Base-by-base conservation (phyloP, 2,329 filamentous ascomycete species). In the Fusarium guadeloupense region DNA sequence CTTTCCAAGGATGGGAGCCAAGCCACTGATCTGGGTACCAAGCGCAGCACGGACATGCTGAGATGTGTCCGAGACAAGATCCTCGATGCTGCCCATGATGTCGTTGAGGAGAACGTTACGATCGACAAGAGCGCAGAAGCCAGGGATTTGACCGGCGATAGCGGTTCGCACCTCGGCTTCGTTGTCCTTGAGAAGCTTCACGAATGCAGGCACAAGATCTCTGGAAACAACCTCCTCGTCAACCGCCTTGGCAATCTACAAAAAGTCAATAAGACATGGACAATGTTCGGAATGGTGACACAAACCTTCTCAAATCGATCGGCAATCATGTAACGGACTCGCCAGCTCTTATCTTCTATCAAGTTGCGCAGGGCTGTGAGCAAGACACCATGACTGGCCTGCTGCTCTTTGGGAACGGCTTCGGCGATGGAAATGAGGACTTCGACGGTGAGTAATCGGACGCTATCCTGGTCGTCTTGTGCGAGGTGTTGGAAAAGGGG, bases 341-440 rank as follows among this genome's bases (percentile, higher is more conserved):
- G 89, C 95, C 95, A 99, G 81, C 95, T 98, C 86, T 98, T 99
- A 77, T 99, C 95, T 72, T 97, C 95, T 79, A 99, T 98, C 73
- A 99, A 79, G 79, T 87, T 96, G 71, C 95, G 89, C 72, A 99
- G 81, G 39, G 94, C 93, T 44, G 92, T 94, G 71, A 99, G 83
- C 54, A 99, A 81, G 52, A 98, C 92, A 47, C 94, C 95, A 73
- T 98, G 94, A 78, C 93, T 97, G 39, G 92, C 89, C 78, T 99
- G 95, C 76, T 99, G 93, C 77, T 98, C 95, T 80, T 98, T 98
- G 59, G 95, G 95, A 25, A 99, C 93, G 55, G 94, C 92, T 78
- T 99, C 95, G 59, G 95, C 94, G 71, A 99, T 96, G 33, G 94
- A 90, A 72, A 98, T 96, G 68, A 99, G 85, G 63, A 98, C 92